Base-by-base conservation (phyloP, 176 grass and related monocot species). In the Bromus sterilis region DNA sequence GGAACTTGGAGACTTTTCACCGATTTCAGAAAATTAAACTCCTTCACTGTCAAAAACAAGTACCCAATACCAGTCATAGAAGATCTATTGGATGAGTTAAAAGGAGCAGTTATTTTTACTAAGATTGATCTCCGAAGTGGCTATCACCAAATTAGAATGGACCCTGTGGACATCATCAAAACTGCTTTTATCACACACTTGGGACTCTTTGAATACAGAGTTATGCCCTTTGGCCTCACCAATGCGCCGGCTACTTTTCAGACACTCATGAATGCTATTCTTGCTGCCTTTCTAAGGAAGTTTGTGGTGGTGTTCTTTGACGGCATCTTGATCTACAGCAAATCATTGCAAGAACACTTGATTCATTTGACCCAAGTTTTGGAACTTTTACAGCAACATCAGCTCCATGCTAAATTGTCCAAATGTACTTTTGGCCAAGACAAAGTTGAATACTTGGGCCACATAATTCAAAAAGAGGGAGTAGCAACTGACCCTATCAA, bases 341-440 rank as follows among this genome's bases (percentile, higher is more conserved):
- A 0, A 2, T 4, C 6, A 1, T 2, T 26, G 6, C 9, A 16
- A 33, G 8, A 11, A 1, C 42, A 80, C 33, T 1, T 18, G 1
- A 11, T 31, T 18, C 56, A 80, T n/a, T 4, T 55, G 4, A 21
- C 4, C 1, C 3, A 2, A 14, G 58, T 61, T 4, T 5, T 61
- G 0, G 0, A 30, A 1, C 0, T 61, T 26, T 14, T 2, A 2
- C 0, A 4, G 2, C n/a, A 61, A 13, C 2, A 30, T 5, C 2
- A 61, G 3, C 14, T 26, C 10, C 14, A 30, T 12, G 58, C 12
- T 0, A 59, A 59, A 12, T 2, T 2, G 0, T 11, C 3, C 9
- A 26, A 59, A 9, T 59, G 56, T 2, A 26, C 56, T 4, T 59
- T 59, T 59, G 23, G 25, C 3, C n/a, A 25, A 1, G 12, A 60